Conservation (phyloP, 768 basidiomycete genomes). For the Sporobolomyces roseus region DNA sequence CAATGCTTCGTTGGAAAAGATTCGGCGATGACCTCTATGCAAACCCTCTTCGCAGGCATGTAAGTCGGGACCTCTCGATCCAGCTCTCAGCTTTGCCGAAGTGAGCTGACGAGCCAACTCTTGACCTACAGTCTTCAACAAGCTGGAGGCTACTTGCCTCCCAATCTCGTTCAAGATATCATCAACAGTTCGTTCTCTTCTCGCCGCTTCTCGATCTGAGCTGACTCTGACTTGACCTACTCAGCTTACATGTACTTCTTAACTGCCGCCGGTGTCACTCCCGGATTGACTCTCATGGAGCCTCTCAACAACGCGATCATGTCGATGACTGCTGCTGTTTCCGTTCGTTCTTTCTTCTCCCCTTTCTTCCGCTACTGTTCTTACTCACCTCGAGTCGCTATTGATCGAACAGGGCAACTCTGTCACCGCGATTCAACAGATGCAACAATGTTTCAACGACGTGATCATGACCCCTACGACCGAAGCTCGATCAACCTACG, state of each 20-base stretch:
- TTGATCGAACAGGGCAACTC: slow-evolving; percentile 10
- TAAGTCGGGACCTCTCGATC: background rate
- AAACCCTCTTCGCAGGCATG: slow-evolving; percentile 28
- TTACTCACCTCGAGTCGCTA: background rate
- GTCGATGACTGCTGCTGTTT: slow-evolving; percentile 15
- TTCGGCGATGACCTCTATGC: background rate
- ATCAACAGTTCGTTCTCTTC: slow-evolving; percentile 22
- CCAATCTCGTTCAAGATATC: slow-evolving; percentile 20
- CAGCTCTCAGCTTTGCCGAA: too few species aligned
- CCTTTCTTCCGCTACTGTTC: background rate
- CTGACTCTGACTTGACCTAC: background rate
- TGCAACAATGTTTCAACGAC: slow-evolving; percentile 30
- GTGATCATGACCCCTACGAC: slow-evolving; percentile 18
- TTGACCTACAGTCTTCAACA: slow-evolving; percentile 15
- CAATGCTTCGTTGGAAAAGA: slow-evolving; percentile 11
- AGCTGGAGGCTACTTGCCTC: slow-evolving; percentile 24
- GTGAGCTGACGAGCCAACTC: background rate
- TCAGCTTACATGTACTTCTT: slow-evolving; percentile 29
- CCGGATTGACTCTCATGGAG: slow-evolving; percentile 16
- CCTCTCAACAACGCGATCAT: slow-evolving; percentile 16
- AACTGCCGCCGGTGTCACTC: background rate
- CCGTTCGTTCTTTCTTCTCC: background rate
- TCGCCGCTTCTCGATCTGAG: background rate
- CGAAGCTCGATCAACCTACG: slow-evolving; percentile 1
- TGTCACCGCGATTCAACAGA: slow-evolving; percentile 18